Conservation (phyloP, 352 stramenopile genomes). For the Phytophthora gonapodyides region DNA sequence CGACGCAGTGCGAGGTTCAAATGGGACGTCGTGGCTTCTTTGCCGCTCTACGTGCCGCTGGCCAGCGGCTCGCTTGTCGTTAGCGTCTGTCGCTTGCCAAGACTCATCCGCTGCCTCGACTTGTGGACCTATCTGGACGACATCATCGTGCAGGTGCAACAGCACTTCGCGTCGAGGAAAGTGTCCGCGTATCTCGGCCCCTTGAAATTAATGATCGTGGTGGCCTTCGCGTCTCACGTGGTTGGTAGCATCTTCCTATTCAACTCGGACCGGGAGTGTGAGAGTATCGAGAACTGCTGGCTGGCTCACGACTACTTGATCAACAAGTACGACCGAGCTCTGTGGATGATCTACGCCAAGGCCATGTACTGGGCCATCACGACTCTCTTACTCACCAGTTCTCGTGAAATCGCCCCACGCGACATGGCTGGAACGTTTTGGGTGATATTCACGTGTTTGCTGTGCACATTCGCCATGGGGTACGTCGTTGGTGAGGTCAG, state of each 20-base stretch:
- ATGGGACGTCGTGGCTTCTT: conserved; percentile 49
- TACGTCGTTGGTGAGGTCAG: no score
- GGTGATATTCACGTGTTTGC: no score
- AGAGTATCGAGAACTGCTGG: conserved; percentile 46
- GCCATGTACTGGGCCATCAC: no score
- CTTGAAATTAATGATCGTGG: conserved; percentile 59
- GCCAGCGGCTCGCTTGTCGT: conserved; percentile 8
- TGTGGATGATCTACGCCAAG: no score
- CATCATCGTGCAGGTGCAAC: conserved; percentile 60
- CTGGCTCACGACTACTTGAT: conserved; percentile 38
- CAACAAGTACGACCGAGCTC: no score
- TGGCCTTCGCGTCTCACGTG: conserved; percentile 57
- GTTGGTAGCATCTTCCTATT: conserved; percentile 63
- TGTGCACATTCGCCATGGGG: no score
- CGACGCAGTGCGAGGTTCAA: conserved; percentile 43
- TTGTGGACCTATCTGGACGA: conserved; percentile 57
- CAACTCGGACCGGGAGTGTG: conserved; percentile 58
- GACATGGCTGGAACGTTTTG: no score
- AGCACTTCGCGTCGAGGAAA: conserved; percentile 55
- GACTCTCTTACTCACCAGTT: no score
- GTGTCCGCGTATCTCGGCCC: conserved; percentile 62
- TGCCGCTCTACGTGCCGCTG: conserved; percentile 53
- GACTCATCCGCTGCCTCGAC: conserved; percentile 49
- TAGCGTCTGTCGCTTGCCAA: conserved; percentile 50
- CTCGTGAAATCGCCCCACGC: no score